phyloP scores from a whole-genome alignment of 2,329 filamentous ascomycete genomes.

The Cercospora sp. region DNA sequence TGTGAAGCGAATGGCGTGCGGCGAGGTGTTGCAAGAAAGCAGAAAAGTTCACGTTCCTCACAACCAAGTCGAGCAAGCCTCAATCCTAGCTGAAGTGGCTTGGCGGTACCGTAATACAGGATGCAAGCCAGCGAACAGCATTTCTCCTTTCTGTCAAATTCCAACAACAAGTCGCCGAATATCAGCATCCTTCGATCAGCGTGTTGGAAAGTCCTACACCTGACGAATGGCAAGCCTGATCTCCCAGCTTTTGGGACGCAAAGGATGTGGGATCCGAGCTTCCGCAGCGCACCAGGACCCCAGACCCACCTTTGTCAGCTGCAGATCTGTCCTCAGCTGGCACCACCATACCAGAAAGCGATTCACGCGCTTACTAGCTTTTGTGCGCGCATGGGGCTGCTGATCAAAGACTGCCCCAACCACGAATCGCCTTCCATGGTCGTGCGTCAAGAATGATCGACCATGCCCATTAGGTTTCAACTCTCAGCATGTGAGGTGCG shows the following conservation, averaged over 20 bases:
- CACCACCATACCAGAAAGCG: neutral
- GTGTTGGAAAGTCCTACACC: conserved; percentile 2
- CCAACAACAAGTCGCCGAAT: neutral
- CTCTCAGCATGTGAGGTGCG: neutral
- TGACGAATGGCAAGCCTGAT: neutral
- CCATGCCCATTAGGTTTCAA: neutral
- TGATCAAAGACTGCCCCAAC: neutral
- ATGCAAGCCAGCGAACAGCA: neutral
- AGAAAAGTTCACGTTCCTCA: neutral
- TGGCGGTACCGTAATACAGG: neutral
- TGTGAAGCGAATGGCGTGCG: neutral
- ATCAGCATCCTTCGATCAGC: neutral
- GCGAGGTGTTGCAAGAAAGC: neutral
- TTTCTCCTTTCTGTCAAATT: neutral
- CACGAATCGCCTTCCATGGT: neutral
- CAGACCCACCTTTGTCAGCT: conserved; percentile 1
- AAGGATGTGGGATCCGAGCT: neutral
- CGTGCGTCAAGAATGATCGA: neutral
- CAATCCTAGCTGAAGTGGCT: neutral
- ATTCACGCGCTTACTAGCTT: neutral
- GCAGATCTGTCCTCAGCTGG: conserved; percentile 1
- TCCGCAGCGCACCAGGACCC: neutral
- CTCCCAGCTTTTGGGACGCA: neutral
- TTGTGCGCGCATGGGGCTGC: neutral
- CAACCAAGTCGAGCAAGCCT: neutral